A percentile compares a stretch with the other conserved stretches of the same genome.
Evolutionary conservation across 164 flowering plant genomes (phyloP).

Genomic region (Annona squamosa): DNA sequence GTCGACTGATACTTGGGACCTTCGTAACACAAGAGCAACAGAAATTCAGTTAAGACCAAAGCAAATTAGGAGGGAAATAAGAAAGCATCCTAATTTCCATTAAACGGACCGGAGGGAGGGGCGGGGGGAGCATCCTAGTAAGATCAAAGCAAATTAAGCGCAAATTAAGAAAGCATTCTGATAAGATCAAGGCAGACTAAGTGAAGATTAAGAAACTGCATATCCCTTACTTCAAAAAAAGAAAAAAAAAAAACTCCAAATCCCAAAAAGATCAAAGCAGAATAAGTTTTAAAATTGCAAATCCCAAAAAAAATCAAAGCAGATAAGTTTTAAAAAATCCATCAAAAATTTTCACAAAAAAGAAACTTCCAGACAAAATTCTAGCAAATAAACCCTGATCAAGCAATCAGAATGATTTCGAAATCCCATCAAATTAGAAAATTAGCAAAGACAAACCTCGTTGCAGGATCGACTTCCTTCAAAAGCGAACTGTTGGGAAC

Average conservation of each 20-base stretch:
- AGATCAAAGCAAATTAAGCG: background rate
- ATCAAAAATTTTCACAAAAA: background rate
- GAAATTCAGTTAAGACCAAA: no score
- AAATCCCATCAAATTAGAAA: background rate
- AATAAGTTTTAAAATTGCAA: background rate
- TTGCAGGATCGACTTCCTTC: slow-evolving; percentile 83
- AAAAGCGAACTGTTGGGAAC: slow-evolving; percentile 56
- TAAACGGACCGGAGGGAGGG: no score
- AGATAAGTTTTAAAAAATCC: background rate
- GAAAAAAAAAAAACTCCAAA: background rate
- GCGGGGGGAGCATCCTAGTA: background rate
- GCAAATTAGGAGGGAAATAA: no score
- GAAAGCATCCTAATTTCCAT: no score
- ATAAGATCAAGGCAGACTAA: background rate
- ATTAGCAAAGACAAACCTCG: slow-evolving; percentile 47
- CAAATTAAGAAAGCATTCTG: background rate
- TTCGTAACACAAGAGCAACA: no score
- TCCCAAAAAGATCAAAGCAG: background rate
- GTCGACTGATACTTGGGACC: no score
- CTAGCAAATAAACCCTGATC: background rate
- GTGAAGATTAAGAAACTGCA: background rate
- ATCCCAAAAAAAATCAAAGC: background rate
- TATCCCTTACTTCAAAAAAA: background rate
- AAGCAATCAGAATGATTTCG: background rate
- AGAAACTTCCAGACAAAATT: background rate